These are phyloP conservation scores for Colletotrichum viniferum DNA, from an alignment of 2,329 filamentous ascomycete species.

Conservation along the genomic window DNA sequence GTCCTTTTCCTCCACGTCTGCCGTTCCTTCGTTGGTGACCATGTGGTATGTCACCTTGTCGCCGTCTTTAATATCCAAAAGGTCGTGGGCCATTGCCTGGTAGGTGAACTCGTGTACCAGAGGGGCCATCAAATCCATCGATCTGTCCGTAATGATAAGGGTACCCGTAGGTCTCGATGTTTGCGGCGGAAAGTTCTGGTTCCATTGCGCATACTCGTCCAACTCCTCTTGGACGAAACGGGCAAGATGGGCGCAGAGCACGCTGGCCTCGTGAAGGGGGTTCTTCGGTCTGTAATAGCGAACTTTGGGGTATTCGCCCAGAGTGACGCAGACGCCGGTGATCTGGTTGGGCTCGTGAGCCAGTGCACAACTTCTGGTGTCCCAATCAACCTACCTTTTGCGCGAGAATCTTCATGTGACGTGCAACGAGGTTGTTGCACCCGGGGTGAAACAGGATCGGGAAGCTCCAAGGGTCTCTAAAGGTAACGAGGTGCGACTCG, in stretches of 20 bases:
- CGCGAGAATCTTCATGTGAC: conserved; percentile 83
- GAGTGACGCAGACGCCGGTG: conserved; percentile 82
- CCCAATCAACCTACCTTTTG: conserved; percentile 71
- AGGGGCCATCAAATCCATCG: conserved; percentile 90
- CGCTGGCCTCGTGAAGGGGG: conserved; percentile 82
- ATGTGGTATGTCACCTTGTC: conserved; percentile 90
- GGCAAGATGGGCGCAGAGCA: conserved; percentile 86
- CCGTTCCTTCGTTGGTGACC: conserved; percentile 73
- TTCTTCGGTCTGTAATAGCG: conserved; percentile 83
- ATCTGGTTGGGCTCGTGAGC: conserved; percentile 56
- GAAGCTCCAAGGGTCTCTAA: conserved; percentile 95
- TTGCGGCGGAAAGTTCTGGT: conserved; percentile 83
- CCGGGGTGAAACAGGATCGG: conserved; percentile 88
- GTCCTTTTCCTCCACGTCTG: conserved; percentile 79
- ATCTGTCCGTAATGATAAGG: conserved; percentile 86
- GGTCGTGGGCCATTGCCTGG: conserved; percentile 96
- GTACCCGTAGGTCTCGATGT: conserved; percentile 79
- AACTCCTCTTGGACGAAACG: conserved; percentile 91
- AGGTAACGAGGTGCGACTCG: conserved; percentile 90
- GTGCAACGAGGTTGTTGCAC: conserved; percentile 82
- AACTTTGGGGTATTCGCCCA: conserved; percentile 94
- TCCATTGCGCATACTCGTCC: conserved; percentile 84
- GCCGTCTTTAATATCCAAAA: conserved; percentile 84
- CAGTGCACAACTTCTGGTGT: neutral
- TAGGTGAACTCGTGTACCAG: conserved; percentile 97